A percentile compares a stretch with the other conserved stretches of the same genome.
These are phyloP conservation scores for Speleostelium caveatum DNA, from an alignment of 78 protist species.

Conservation along the genomic window DNA sequence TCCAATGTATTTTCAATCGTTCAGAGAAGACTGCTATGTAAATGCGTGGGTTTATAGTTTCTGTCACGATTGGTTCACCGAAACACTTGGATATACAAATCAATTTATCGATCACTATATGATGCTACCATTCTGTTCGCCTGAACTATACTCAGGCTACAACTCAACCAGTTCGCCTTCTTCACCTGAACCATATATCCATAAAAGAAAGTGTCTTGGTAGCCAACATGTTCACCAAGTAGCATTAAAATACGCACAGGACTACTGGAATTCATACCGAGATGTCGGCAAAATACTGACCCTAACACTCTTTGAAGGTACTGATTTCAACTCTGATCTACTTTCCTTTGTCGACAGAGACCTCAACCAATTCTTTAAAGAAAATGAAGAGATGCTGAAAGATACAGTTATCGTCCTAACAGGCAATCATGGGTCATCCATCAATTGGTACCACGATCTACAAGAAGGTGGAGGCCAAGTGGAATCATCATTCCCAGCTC, in stretches of 20 bases:
- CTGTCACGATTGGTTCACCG: constrained; percentile 68
- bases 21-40: constrained; percentile 46
- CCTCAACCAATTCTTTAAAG: constrained; percentile 11
- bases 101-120: constrained; percentile 35
- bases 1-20: constrained; percentile 58
- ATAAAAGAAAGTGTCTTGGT: constrained; percentile 41
- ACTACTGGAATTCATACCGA: constrained; percentile 26
- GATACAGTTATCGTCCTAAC: constrained; percentile 21
- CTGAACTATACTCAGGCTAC: constrained; percentile 27
- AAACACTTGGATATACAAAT: too few relatives aligned
- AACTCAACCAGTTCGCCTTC: neutral
- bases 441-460: constrained; percentile 33
- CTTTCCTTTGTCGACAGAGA: constrained; percentile 10
- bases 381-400: neutral
- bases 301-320: constrained; percentile 51
- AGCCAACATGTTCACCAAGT: constrained; percentile 18
- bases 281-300: constrained; percentile 42
- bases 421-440: constrained; percentile 62
- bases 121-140: constrained; percentile 58
- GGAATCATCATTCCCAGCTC: constrained; percentile 26
- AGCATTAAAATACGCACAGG: constrained; percentile 33
- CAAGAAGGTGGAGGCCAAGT: too few relatives aligned
- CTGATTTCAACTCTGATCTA: constrained; percentile 52
- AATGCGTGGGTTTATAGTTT: constrained; percentile 42
- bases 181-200: too few relatives aligned